phyloP scores from a whole-genome alignment of 257 asterid species.

The Scutellaria baicalensis region DNA sequence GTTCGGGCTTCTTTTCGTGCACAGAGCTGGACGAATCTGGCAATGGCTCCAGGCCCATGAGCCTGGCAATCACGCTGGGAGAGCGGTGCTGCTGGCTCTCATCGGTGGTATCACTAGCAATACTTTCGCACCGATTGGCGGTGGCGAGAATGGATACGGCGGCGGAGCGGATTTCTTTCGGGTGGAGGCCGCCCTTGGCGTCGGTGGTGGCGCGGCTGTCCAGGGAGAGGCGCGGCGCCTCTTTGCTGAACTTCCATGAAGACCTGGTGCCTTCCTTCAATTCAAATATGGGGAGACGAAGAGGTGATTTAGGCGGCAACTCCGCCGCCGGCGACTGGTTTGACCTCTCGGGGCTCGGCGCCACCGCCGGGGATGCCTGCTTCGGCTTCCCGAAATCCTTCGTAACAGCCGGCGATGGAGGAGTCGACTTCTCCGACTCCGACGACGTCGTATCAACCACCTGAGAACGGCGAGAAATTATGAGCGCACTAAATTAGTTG shows the following conservation, averaged over 20 bases:
- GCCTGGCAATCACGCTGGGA: conserved; percentile 80
- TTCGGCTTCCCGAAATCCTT: conserved; percentile 30
- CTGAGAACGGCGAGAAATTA: conserved; percentile 19
- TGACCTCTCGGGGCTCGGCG: conserved; percentile 23
- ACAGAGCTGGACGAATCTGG: conserved; percentile 40
- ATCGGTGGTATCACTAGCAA: conserved; percentile 29
- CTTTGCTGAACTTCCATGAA: conserved; percentile 76
- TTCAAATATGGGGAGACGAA: conserved; percentile 41
- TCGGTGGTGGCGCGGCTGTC: conserved; percentile 95
- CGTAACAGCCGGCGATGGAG: conserved; percentile 36
- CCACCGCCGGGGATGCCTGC: neutral
- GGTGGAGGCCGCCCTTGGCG: conserved; percentile 80
- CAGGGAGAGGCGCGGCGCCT: conserved; percentile 82
- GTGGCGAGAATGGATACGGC: conserved; percentile 26
- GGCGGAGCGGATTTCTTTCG: conserved; percentile 61
- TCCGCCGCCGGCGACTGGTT: conserved; percentile 1
- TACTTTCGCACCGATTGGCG: conserved; percentile 24
- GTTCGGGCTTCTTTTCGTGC: conserved; percentile 48
- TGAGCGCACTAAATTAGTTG: neutral
- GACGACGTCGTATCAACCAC: conserved; percentile 37
- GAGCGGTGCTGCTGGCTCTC: conserved; percentile 50
- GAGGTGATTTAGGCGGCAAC: conserved; percentile 50
- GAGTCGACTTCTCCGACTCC: conserved; percentile 48
- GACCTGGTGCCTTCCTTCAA: conserved; percentile 53
- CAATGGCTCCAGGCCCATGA: conserved; percentile 84